These are phyloP conservation scores for Trichosporon faecale DNA, from an alignment of 1,284 basidiomycete genomes.

Conservation along the genomic window DNA sequence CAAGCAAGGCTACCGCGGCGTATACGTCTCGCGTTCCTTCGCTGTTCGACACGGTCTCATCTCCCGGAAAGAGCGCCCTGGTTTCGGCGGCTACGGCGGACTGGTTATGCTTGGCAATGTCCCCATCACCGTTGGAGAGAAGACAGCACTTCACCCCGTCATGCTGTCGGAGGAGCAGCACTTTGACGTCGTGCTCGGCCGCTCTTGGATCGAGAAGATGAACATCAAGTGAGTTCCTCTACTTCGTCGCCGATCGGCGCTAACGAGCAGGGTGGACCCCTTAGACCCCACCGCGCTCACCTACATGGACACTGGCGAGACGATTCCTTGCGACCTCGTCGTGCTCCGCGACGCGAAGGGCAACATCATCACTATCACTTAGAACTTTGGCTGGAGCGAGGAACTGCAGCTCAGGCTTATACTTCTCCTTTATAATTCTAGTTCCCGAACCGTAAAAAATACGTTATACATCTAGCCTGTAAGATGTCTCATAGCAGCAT, in stretches of 20 bases:
- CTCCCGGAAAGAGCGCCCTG: conserved; percentile 56
- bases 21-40: conserved; percentile 93
- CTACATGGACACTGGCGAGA: conserved; percentile 93
- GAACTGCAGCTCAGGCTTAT: conserved; percentile 35
- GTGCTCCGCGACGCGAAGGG: conserved; percentile 71
- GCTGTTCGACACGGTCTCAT: conserved; percentile 87
- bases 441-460: conserved; percentile 24
- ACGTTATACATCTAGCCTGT: conserved; percentile 2
- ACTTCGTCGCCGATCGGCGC: neutral
- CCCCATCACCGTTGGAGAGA: conserved; percentile 59
- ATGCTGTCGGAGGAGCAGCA: conserved; percentile 87
- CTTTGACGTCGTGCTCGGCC: conserved; percentile 92
- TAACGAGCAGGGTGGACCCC: conserved; percentile 59
- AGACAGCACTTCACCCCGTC: conserved; percentile 56
- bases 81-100: conserved; percentile 48
- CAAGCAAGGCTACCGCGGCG: conserved; percentile 88
- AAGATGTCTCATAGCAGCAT: conserved; percentile 4
- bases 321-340: conserved; percentile 84
- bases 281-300: conserved; percentile 80
- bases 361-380: conserved; percentile 81
- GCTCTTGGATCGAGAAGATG: conserved; percentile 89
- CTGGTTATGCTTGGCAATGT: conserved; percentile 65
- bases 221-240: conserved; percentile 60
- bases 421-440: conserved; percentile 54
- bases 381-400: conserved; percentile 16